A percentile compares a stretch with the other conserved stretches of the same genome.
phyloP scores from a whole-genome alignment of 768 basidiomycete genomes.

The Pleurotus citrinopileatus region DNA sequence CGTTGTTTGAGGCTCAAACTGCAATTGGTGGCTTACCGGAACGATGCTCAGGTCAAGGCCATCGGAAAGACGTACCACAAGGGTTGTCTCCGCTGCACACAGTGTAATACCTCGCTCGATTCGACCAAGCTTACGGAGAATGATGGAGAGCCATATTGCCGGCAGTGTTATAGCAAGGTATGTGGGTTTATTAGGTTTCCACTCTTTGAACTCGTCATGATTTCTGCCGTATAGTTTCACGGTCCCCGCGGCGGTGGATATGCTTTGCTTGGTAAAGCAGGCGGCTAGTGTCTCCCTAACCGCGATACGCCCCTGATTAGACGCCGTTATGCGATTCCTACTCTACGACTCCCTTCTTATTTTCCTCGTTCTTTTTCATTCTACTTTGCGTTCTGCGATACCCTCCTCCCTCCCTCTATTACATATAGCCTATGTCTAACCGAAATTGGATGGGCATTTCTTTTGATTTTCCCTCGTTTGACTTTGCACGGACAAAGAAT shows the following conservation, averaged over 20 bases:
- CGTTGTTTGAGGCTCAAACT: conserved; percentile 2
- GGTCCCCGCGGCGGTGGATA: conserved; percentile 76
- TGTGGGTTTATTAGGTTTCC: conserved; percentile 5
- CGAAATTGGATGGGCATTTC: too few species aligned
- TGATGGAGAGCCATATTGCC: conserved; percentile 69
- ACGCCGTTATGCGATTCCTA: too few species aligned
- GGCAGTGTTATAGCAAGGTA: conserved; percentile 71
- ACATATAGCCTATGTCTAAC: too few species aligned
- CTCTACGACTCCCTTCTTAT: too few species aligned
- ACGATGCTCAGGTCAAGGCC: conserved; percentile 66
- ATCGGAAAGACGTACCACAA: conserved; percentile 82
- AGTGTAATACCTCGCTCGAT: conserved; percentile 68
- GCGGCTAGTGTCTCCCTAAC: too few species aligned
- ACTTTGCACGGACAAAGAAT: too few species aligned
- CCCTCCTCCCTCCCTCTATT: too few species aligned
- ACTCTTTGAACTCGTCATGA: not conserved
- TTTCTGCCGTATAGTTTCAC: conserved; percentile 45
- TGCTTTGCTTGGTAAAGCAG: conserved; percentile 54
- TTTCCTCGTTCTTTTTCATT: too few species aligned
- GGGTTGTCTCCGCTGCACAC: conserved; percentile 70
- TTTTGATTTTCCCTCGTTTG: too few species aligned
- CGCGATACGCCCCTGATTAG: too few species aligned
- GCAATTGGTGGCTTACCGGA: conserved; percentile 3
- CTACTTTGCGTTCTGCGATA: too few species aligned
- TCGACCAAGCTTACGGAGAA: conserved; percentile 73